Conservation (phyloP, 2,329 filamentous ascomycete species). For the Emergomyces africanus region DNA sequence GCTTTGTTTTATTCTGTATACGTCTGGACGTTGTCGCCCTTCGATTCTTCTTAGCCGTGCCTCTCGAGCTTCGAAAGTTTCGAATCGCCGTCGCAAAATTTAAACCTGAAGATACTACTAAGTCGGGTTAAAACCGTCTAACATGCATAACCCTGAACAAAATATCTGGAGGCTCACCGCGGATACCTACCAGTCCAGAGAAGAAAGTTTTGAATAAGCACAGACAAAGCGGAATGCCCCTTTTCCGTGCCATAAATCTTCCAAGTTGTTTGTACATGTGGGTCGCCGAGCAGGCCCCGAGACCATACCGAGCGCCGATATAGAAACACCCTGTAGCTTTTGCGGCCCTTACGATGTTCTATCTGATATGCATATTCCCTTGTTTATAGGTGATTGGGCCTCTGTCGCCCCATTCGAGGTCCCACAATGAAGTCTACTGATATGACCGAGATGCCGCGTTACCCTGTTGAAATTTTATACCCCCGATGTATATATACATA, state of each 20-base stretch:
- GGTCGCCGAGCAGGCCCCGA: neutral
- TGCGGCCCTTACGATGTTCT: neutral
- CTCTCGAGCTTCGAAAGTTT: neutral
- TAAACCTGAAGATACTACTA: too few relatives aligned
- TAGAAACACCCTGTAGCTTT: neutral
- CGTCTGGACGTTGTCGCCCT: neutral
- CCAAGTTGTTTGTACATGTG: neutral
- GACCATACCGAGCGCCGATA: neutral
- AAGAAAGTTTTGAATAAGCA: neutral
- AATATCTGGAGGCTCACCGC: neutral
- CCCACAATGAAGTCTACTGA: conserved; percentile 1
- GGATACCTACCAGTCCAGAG: neutral
- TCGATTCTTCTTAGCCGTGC: neutral
- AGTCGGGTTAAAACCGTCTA: neutral
- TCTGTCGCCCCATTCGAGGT: neutral
- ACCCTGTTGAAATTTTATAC: neutral
- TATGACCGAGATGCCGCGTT: conserved; percentile 7
- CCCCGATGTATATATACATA: conserved; percentile 6
- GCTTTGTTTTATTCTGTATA: neutral
- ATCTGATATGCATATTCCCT: neutral
- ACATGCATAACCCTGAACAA: too few relatives aligned
- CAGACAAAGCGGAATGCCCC: neutral
- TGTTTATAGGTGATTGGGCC: too few relatives aligned
- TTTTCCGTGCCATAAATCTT: neutral
- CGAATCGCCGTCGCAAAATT: neutral